Evolutionary conservation across 106 monocot genomes (phyloP), one percentile per base, ranked within the genome.

Genomic region (Dactylorhiza incarnata): DNA sequence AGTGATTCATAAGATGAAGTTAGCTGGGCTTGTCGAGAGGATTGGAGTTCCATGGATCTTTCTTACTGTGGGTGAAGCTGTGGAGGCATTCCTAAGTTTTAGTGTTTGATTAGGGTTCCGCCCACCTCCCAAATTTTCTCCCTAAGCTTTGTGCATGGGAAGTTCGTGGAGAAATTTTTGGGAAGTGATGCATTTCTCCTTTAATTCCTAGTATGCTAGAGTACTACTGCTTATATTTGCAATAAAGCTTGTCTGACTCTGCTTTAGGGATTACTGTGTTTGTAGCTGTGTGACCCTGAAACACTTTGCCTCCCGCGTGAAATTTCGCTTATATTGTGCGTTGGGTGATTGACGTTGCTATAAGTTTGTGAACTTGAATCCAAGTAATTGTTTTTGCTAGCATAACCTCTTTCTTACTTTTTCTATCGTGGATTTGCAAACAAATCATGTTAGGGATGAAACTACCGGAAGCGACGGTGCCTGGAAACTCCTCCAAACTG

Each of bases 1-100:
- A 48, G 87, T 84, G 65, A 82, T 91, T 29, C 87, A 94, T 73
- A 94, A 94, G 87, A 83, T 94, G 87, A 94, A 87, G 80, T 22
- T 82, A 74, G 81, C 94, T 8, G 74, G 72, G 76, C 37, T 94
- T 23, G 77, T 78, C 13, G 89, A 78, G 15, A 74, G 8, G 25
- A 81, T 94, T 45, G 89, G 89, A 80, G 76, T 46, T 16, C 29
- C 65, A 14, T 83, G 83, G 87, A 78, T 94, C 46, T 94, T 91
- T 77, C 82, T 89, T 63, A 91, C 87, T 5, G 89, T 89, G 45
- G 73, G 76, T 51, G 91, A 94, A 81, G 94, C 94, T 26, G 85
- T 91, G 22, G 89, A 87, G 76, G 91, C 91, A n/a, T 94, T 88
- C 77, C 79, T 83, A 54, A 73, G 11, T 61, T 45, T 1, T 58